Conservation (phyloP, 352 stramenopile genomes). For the Phytophthora ohioensis region DNA sequence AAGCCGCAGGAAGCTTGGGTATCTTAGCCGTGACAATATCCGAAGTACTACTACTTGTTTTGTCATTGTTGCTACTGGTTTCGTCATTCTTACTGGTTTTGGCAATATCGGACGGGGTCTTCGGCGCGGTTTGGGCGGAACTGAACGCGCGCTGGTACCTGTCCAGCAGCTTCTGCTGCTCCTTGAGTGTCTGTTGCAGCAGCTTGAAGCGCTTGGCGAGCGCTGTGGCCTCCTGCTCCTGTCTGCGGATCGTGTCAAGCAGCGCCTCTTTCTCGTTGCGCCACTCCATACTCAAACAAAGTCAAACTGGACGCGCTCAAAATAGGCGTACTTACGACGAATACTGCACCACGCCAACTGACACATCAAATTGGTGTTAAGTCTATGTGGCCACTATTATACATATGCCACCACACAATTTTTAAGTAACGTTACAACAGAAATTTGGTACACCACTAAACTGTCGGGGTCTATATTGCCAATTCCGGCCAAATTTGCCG, state of each 20-base stretch:
- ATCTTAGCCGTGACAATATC: constrained; percentile 6
- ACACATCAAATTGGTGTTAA: too few species aligned
- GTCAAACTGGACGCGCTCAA: constrained; percentile 30
- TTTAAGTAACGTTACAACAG: too few species aligned
- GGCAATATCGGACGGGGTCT: constrained; percentile 2
- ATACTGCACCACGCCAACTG: not conserved
- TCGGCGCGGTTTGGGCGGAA: not conserved
- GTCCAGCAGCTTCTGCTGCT: constrained; percentile 81
- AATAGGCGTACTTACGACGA: constrained; percentile 16
- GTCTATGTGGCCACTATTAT: too few species aligned
- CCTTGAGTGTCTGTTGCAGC: constrained; percentile 63
- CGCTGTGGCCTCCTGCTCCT: constrained; percentile 48
- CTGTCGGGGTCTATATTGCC: too few species aligned
- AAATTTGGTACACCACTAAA: too few species aligned
- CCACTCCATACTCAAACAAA: constrained; percentile 47
- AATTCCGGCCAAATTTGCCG: too few species aligned
- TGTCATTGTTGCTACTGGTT: constrained; percentile 3
- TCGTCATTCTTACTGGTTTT: constrained; percentile 14
- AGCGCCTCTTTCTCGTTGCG: constrained; percentile 51
- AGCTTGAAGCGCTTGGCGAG: constrained; percentile 70
- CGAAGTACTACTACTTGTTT: constrained; percentile 5
- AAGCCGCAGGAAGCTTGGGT: not conserved
- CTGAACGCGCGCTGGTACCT: constrained; percentile 64
- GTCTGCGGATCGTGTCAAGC: constrained; percentile 53
- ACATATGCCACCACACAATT: too few species aligned